Conservation (phyloP, 2,329 filamentous ascomycete genomes). For the Xylariaceae sp. region DNA sequence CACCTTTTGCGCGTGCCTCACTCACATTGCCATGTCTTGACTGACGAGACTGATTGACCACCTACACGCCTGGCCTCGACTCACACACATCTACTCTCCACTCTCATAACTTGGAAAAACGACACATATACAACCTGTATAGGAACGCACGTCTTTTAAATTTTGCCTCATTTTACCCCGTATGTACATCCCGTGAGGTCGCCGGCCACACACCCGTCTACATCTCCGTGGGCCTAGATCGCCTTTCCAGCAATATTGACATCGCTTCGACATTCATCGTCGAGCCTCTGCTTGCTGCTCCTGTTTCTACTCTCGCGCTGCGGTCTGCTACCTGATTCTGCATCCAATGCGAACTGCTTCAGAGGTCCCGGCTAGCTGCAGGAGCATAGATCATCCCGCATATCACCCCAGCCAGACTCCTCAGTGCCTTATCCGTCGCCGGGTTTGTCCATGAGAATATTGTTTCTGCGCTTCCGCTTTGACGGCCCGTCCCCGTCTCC, state of each 20-base stretch:
- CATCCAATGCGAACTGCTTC: constrained; percentile 34
- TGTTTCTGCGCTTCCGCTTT: constrained; percentile 26
- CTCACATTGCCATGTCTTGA: background rate
- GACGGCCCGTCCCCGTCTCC: constrained; percentile 23
- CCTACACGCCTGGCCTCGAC: background rate
- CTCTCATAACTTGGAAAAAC: too few species aligned
- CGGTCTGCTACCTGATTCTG: constrained; percentile 18
- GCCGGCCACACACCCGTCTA: background rate
- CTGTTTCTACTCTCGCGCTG: constrained; percentile 6
- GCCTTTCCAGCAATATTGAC: background rate
- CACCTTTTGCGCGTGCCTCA: background rate
- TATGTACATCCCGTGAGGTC: background rate
- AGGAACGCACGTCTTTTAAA: too few species aligned
- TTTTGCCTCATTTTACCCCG: too few species aligned
- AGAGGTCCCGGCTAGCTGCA: constrained; percentile 35
- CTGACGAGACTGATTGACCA: too few species aligned
- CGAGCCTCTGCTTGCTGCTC: constrained; percentile 13
- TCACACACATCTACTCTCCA: too few species aligned
- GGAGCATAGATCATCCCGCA: constrained; percentile 35
- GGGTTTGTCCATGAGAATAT: constrained; percentile 33
- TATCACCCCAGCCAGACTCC: constrained; percentile 33
- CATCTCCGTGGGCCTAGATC: background rate
- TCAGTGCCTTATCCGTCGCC: constrained; percentile 35
- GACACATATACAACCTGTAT: too few species aligned
- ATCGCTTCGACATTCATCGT: constrained; percentile 12